Evolutionary conservation across 768 basidiomycete species (phyloP), one percentile per base, ranked within the genome.

Genomic region (Leccinellum luteum): DNA sequence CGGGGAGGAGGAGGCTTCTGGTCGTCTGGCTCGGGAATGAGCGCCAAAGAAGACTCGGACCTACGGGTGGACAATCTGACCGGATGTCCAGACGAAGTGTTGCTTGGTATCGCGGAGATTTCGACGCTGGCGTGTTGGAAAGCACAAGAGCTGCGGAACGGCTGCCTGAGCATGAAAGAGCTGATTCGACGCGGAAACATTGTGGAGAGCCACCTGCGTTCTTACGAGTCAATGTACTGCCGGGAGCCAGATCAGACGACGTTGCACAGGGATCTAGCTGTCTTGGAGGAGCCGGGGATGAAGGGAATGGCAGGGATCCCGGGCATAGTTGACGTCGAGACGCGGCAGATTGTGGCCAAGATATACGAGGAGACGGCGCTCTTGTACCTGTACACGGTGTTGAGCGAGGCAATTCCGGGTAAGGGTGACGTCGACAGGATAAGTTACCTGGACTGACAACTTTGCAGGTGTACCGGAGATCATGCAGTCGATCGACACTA

Each of bases 101-200:
- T 92, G 68, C 80, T 92, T 58, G 87, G 84, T 35, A 81, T 92
- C 58, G 89, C 85, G 23, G 89, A 92, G 66, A 79, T 83, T 21
- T 85, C 86, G n/a, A 78, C 80, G 7, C 80, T 93, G 30, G 83
- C 87, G 5, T 80, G 85, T 62, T 92, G 91, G 90, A 92, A 91
- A 71, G 70, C 76, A 23, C 76, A 78, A 50, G 85, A 91, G 67
- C 75, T 79, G 55, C 81, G 78, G 52, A 84, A 84, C 56, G 85
- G 85, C 45, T 80, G 82, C 34, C 76, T 93, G 58, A 91, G 89
- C 71, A 79, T 83, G 70, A 82, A 86, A 57, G 89, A 91, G 62
- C 81, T 93, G 32, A 80, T 92, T 56, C 79, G 83, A 38, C 81
- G 86, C n/a, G 90, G 87, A 51, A 84, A 85, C 58, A 76, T 74